phyloP scores from a whole-genome alignment of 495 filamentous ascomycete species.

The Hapsidospora chrysogenum region DNA sequence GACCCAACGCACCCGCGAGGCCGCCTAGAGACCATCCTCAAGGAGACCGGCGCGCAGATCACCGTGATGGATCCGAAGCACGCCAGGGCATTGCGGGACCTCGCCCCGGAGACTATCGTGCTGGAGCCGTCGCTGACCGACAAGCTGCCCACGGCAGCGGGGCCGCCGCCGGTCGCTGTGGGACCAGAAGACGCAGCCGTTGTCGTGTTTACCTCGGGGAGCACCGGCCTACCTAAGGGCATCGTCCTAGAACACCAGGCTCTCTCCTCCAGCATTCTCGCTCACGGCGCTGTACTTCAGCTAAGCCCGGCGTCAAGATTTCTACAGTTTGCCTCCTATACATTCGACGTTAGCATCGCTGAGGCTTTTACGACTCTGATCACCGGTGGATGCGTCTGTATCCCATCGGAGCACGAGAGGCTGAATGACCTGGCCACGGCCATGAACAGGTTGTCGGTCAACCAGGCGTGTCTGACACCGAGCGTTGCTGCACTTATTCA shows the following conservation, averaged over 20 bases:
- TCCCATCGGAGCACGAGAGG: conserved; percentile 37
- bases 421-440: conserved; percentile 11
- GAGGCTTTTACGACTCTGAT: conserved; percentile 38
- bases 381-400: conserved; percentile 42
- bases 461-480: conserved; percentile 9
- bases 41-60: background rate
- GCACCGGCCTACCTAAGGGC: conserved; percentile 11
- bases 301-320: background rate
- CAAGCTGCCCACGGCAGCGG: too few species aligned
- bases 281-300: background rate
- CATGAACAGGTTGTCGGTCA: conserved; percentile 10
- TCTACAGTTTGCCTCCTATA: conserved; percentile 40
- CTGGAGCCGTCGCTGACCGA: too few species aligned
- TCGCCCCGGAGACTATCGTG: too few species aligned
- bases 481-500: conserved; percentile 5
- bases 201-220: conserved; percentile 24
- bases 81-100: too few species aligned
- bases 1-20: background rate
- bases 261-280: background rate
- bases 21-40: background rate
- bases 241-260: conserved; percentile 9
- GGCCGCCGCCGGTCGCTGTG: conserved; percentile 22
- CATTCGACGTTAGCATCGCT: conserved; percentile 38
- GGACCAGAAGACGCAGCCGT: conserved; percentile 25
- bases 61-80: too few species aligned